Conservation (phyloP, 1,139 yeast species). For the Suhomyces terraborum region DNA sequence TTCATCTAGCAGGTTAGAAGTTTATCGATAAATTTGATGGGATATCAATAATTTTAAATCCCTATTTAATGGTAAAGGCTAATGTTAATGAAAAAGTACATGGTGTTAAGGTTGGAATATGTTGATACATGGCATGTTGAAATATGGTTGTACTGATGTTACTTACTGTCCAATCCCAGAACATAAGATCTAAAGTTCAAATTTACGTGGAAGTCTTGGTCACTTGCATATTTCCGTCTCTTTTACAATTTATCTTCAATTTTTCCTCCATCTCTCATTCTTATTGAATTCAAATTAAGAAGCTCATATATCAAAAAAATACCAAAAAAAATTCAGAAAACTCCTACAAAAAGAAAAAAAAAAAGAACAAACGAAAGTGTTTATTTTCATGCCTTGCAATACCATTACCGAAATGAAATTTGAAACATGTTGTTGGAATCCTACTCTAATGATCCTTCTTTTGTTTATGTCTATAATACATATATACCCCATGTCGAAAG, state of each 20-base stretch:
- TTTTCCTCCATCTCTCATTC: constrained; percentile 8
- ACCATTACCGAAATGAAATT: background rate
- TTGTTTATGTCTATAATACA: constrained; percentile 8
- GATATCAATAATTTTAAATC: constrained; percentile 1
- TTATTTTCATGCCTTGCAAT: background rate
- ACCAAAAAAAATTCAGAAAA: constrained; percentile 6
- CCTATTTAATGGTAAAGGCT: constrained; percentile 9
- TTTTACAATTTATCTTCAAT: background rate
- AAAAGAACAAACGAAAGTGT: constrained; percentile 1
- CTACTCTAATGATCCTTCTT: constrained; percentile 4
- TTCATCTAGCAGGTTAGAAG: constrained; percentile 6
- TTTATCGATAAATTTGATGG: constrained; percentile 4
- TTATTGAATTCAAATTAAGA: constrained; percentile 13
- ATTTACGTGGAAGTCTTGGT: constrained; percentile 1
- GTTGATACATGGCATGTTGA: constrained; percentile 9
- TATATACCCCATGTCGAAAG: constrained; percentile 4
- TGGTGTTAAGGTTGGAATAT: constrained; percentile 7
- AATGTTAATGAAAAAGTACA: constrained; percentile 12
- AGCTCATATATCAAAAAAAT: constrained; percentile 3
- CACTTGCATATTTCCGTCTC: constrained; percentile 6
- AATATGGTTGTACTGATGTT: constrained; percentile 4
- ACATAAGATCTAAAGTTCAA: constrained; percentile 1
- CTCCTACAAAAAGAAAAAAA: constrained; percentile 4
- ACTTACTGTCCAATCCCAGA: constrained; percentile 3
- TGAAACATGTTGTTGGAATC: constrained; percentile 4